Base-by-base conservation (phyloP, 2,329 filamentous ascomycete genomes). In the Tricladium varicosporioides region DNA sequence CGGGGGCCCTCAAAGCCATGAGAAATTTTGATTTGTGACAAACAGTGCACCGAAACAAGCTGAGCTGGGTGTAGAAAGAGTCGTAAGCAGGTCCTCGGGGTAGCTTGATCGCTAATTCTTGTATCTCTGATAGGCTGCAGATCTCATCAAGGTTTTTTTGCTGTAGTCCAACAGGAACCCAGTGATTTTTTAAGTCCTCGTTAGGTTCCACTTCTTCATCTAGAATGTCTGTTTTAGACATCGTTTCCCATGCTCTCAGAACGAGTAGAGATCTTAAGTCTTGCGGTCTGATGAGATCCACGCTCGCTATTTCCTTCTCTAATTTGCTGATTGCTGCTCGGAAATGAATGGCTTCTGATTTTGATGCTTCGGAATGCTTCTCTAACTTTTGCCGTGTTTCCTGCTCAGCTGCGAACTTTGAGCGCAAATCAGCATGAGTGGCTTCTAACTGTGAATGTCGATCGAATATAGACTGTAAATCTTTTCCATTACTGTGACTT, bases 1-100 rank as follows among this genome's bases (percentile, higher is more conserved):
- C 22, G 7, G 22, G 22, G 22, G 4, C 7, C 22, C 22, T 27
- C 22, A 27, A 4, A 27, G 22, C 22, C 22, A 59, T 22, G 14
- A 33, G 52, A 53, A 59, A 59, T 27, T 56, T 59, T 3, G 52
- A 22, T 27, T 55, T 56, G 7, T 44, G 31, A 22, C 57, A 59
- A 2, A 53, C 16, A 14, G 32, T 31, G 16, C 53, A 59, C 5
- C 50, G 19, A 5, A 32, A 22, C 1, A 59, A 42, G 16, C 50
- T 53, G 40, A 59, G n/a, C 16, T 27, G 45, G 22, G 56, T 44
- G 18, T 59, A 59, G 32, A 59, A 56, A n/a, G n/a, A 8, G 11
- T 46, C 48, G 31, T 50, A 56, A n/a, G 22, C 15, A 2, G 16
- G 33, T 19, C 54, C 50, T 16, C 27, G 49, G 11, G 49, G 49